A percentile compares a stretch with the other conserved stretches of the same genome.
phyloP scores from a whole-genome alignment of 2,329 filamentous ascomycete genomes.

The Cordyceps cicadae region DNA sequence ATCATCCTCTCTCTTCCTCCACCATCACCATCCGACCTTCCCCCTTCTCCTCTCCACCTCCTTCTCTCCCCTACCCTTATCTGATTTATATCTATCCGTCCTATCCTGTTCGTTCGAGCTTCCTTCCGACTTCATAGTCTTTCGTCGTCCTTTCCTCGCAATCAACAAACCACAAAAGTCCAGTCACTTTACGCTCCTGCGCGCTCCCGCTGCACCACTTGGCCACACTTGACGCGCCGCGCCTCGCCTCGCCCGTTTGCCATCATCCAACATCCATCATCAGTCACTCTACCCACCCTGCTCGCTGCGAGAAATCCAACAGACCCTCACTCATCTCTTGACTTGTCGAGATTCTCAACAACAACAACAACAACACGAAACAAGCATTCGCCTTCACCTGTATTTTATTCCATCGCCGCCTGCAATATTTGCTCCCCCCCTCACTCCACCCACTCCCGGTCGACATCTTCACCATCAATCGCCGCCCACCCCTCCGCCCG shows the following conservation, averaged over 20 bases:
- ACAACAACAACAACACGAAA: not conserved
- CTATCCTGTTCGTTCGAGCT: constrained; percentile 16
- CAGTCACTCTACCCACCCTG: not conserved
- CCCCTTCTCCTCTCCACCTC: constrained; percentile 22
- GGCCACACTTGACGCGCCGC: not conserved
- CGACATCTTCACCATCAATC: not conserved
- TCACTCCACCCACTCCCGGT: not conserved
- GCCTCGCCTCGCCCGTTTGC: not conserved
- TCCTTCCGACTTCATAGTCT: constrained; percentile 16
- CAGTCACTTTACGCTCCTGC: constrained; percentile 12
- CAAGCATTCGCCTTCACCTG: constrained; percentile 10
- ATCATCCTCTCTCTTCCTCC: constrained; percentile 17
- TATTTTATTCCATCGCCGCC: constrained; percentile 8
- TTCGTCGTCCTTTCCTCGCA: constrained; percentile 21
- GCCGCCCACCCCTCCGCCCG: not conserved
- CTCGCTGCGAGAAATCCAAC: not conserved
- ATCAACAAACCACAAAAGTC: constrained; percentile 15
- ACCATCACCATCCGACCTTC: constrained; percentile 20
- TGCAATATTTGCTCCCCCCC: not conserved
- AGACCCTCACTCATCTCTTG: not conserved
- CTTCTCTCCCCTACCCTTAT: constrained; percentile 19
- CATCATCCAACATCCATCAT: not conserved
- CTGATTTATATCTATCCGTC: constrained; percentile 19
- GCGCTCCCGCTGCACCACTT: not conserved
- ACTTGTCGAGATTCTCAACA: not conserved